Percentiles rank a stretch among this genome's conserved stretches.
phyloP scores from a whole-genome alignment of 2,329 filamentous ascomycete genomes.

The Fusarium palustre region DNA sequence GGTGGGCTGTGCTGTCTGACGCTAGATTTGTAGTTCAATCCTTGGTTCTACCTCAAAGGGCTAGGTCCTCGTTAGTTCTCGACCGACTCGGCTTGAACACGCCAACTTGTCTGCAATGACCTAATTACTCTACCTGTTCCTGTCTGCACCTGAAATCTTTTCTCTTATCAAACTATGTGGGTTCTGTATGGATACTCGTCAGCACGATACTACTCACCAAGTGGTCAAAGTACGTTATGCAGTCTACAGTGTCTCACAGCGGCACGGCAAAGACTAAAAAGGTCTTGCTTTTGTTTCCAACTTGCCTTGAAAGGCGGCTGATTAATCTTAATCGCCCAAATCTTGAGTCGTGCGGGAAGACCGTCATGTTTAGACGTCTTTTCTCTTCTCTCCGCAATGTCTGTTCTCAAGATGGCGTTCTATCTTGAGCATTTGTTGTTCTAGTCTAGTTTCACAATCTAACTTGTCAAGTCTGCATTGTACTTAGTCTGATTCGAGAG shows the following conservation, averaged over 20 bases:
- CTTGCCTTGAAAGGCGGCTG: background rate
- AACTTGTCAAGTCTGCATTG: constrained; percentile 3
- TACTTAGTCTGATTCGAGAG: background rate
- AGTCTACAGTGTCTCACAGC: background rate
- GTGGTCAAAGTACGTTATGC: constrained; percentile 1
- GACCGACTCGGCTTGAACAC: background rate
- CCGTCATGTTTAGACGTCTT: background rate
- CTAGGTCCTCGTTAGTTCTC: background rate
- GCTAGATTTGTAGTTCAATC: background rate
- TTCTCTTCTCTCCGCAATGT: constrained; percentile 28
- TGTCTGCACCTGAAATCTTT: background rate
- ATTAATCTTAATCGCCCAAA: constrained; percentile 6
- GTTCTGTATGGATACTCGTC: constrained; percentile 1
- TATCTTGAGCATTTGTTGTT: background rate
- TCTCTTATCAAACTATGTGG: constrained; percentile 4
- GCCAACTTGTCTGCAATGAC: background rate
- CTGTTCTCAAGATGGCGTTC: constrained; percentile 1
- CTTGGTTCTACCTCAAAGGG: constrained; percentile 1
- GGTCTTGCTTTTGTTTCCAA: constrained; percentile 1
- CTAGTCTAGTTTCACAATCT: background rate
- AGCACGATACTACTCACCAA: background rate
- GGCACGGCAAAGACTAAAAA: background rate
- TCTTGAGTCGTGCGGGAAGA: constrained; percentile 7
- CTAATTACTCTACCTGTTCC: background rate
- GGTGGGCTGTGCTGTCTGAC: background rate